Evolutionary conservation across 257 asterid species (phyloP).

Genomic region (Eucommia ulmoides): DNA sequence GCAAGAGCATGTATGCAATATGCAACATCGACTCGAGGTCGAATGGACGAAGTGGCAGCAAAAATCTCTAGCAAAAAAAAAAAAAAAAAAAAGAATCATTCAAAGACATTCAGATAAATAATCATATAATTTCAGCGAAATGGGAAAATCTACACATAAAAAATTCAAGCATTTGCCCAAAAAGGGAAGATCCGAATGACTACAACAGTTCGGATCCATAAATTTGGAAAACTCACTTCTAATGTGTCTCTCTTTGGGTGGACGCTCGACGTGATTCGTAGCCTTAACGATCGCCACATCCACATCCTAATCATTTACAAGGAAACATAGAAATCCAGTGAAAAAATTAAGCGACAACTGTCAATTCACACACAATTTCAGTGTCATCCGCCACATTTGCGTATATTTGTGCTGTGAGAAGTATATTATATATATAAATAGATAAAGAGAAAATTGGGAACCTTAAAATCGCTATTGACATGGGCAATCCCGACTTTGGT

Average conservation of each 20-base stretch:
- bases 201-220: too few relatives aligned
- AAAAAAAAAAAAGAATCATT: background rate
- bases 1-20: slow-evolving; percentile 89
- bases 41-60: slow-evolving; percentile 59
- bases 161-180: background rate
- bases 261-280: slow-evolving; percentile 90
- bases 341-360: background rate
- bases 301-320: slow-evolving; percentile 50
- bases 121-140: too few relatives aligned
- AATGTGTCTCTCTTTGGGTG: slow-evolving; percentile 89
- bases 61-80: slow-evolving; percentile 55
- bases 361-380: background rate
- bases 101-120: too few relatives aligned
- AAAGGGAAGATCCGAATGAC: too few relatives aligned
- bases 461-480: too few relatives aligned
- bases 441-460: background rate
- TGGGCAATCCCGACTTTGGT: too few relatives aligned
- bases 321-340: background rate
- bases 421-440: background rate
- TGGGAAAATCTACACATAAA: background rate
- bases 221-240: slow-evolving; percentile 69
- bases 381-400: background rate
- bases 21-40: slow-evolving; percentile 92
- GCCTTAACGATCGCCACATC: slow-evolving; percentile 99
- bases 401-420: background rate